A percentile compares a stretch with the other conserved stretches of the same genome.
Evolutionary conservation across 805 yeast genomes (phyloP).

Genomic region (Starmerella scarabaei): DNA sequence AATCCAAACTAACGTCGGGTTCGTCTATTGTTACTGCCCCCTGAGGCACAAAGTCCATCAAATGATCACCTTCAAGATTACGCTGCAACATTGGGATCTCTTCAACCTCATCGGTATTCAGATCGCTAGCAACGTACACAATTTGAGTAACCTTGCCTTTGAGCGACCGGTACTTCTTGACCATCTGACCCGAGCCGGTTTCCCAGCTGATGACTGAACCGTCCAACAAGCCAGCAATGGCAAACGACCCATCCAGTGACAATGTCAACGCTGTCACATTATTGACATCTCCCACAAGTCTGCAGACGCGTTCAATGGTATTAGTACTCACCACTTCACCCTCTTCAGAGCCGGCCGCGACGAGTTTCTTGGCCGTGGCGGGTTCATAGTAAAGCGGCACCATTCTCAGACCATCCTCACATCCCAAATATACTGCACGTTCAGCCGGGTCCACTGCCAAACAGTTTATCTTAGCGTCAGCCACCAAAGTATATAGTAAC

Average conservation of each 20-base stretch:
- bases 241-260: constrained; percentile 60
- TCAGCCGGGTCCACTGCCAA: constrained; percentile 66
- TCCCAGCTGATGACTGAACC: constrained; percentile 64
- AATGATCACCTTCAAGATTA: constrained; percentile 10
- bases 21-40: too few species aligned
- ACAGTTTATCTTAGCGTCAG: constrained; percentile 43
- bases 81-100: constrained; percentile 24
- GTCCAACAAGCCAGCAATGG: constrained; percentile 59
- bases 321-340: constrained; percentile 40
- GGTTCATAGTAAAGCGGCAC: constrained; percentile 39
- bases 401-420: constrained; percentile 47
- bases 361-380: constrained; percentile 31
- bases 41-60: constrained; percentile 9
- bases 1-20: neutral
- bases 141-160: constrained; percentile 20
- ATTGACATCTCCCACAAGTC: neutral
- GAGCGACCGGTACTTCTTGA: constrained; percentile 21
- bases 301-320: constrained; percentile 28
- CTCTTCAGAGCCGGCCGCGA: constrained; percentile 47
- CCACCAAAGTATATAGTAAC: constrained; percentile 59
- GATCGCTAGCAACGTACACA: constrained; percentile 1
- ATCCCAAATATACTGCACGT: constrained; percentile 59
- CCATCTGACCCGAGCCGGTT: constrained; percentile 29
- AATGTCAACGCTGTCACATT: constrained; percentile 42
- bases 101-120: neutral